Percentiles rank a stretch among this genome's conserved stretches.
Conservation (phyloP, 495 filamentous ascomycete species). For the Xylaria bambusicola region DNA sequence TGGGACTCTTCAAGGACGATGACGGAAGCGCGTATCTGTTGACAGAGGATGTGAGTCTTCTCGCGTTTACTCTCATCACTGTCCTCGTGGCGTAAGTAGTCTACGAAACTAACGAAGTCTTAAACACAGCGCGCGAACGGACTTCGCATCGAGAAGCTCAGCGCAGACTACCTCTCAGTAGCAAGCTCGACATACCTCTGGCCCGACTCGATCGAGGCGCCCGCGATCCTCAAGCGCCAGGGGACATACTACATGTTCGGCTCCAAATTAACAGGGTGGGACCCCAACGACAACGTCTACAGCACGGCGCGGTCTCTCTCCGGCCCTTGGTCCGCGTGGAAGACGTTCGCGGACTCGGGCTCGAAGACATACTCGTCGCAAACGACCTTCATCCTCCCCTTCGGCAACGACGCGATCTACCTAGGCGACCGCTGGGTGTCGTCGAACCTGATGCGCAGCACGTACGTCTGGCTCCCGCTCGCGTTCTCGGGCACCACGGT, state of each 20-base stretch:
- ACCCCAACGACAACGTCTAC: slow-evolving; percentile 63
- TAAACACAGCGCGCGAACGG: slow-evolving; percentile 50
- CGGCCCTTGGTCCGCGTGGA: slow-evolving; percentile 61
- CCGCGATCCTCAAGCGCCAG: slow-evolving; percentile 42
- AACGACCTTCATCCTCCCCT: slow-evolving; percentile 52
- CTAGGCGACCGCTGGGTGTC: slow-evolving; percentile 68
- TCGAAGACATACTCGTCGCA: slow-evolving; percentile 55
- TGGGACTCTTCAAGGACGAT: slow-evolving; percentile 62
- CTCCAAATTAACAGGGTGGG: slow-evolving; percentile 47
- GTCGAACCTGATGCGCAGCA: slow-evolving; percentile 58
- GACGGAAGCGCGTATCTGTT: slow-evolving; percentile 64
- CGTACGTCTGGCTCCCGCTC: slow-evolving; percentile 69
- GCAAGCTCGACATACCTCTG: slow-evolving; percentile 52
- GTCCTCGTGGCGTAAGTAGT: too few relatives aligned
- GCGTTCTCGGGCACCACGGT: slow-evolving; percentile 57
- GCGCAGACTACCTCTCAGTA: slow-evolving; percentile 52
- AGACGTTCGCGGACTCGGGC: slow-evolving; percentile 57
- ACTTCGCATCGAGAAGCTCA: slow-evolving; percentile 51
- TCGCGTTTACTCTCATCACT: neutral
- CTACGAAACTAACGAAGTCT: neutral
- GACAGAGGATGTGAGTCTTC: slow-evolving; percentile 52
- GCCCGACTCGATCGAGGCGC: slow-evolving; percentile 47
- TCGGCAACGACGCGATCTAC: slow-evolving; percentile 54
- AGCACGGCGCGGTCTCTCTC: slow-evolving; percentile 40
- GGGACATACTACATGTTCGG: slow-evolving; percentile 45